Evolutionary conservation across 345 rosid genomes (phyloP), one percentile per base, ranked within the genome.

Genomic region (Boechera divaricarpa): DNA sequence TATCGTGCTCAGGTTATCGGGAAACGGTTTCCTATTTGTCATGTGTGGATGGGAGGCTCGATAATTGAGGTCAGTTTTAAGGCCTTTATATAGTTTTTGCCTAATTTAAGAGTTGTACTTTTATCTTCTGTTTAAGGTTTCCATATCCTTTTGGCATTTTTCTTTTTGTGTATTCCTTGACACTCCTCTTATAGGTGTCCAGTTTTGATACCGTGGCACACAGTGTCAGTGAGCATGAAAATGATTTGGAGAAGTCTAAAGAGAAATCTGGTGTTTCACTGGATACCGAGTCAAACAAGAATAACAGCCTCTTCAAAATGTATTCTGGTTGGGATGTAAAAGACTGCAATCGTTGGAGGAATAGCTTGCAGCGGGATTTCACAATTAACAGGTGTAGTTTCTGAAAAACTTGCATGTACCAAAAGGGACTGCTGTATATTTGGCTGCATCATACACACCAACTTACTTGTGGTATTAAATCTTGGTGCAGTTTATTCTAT

Each of bases 351-450:
- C 91, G 76, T 54, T 95, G 99, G 98, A 87, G 79, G 83, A 82
- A 95, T 81, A 88, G 97, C 75, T 81, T 87, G 83, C 83, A 74
- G 32, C 83, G 99, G 32, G 99, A 95, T 68, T 95, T 95, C 86
- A 95, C 99, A n/a, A 54, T 95, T 67, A 95, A 95, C 81, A 88
- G 99, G 99, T 85, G 58, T 67, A 62, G 53, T 63, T 75, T 79
- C 65, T 71, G 47, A 63, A 29, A 18, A 38, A 56, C 32, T 11
- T 47, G 21, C 56, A 54, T 26, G 47, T 63, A 35, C 39, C 11
- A 31, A 38, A 53, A 39, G 9, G 38, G 32, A 32, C 21, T 45
- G 16, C 48, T 62, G 18, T 47, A 16, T 63, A 32, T 63, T 63
- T 55, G 38, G 72, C 29, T 77, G 12, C 45, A 35, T 55, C 67